Base-by-base conservation (phyloP, 106 monocot genomes). In the Acorus calamus region DNA sequence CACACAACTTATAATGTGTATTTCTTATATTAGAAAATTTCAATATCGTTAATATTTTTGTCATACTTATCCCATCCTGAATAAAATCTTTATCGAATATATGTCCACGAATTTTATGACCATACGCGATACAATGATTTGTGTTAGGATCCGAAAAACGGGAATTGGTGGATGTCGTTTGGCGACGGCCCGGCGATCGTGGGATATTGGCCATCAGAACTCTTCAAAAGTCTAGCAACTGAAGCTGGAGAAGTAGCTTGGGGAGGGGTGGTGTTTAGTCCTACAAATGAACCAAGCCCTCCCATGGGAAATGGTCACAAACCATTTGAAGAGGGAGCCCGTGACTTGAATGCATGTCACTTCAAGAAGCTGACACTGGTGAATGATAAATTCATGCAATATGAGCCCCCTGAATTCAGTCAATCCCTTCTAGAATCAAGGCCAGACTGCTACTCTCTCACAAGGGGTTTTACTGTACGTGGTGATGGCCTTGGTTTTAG, bases 291-390 rank as follows among this genome's bases (percentile, higher is more conserved):
- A 13, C 62, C 62, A 6, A 63, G 49, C 13, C 62, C 62, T 63
- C 62, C 62, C 2, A 63, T 63, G 62, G 47, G 62, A 3, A 63
- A 49, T 14, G 62, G 62, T 8, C 62, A 63, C 49, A 12, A 48
- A 5, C 49, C 62, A 14, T 7, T 5, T 6, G 62, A 63, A 63
- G 62, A 49, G 3, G 11, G 0, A 13, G 49, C 47, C 47, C 47
- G 6, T 47, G 49, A n/a, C 3, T 62, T 46, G 49, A 28, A 63
- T 48, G 47, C 28, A 28, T 28, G 28, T 28, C 28, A 28, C 28
- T 28, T 28, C 28, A 12, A 1, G 49, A 46, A 63, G n/a, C 2
- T 63, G 12, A 8, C 47, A 47, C 8, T 48, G 11, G 5, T 63
- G 8, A 14, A 63, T 28, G 2, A 49, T 4, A 13, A 5, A 6